Percentiles rank a stretch among this genome's conserved stretches.
Evolutionary conservation across 805 yeast genomes (phyloP).

Genomic region (Candida cerambycidarum): DNA sequence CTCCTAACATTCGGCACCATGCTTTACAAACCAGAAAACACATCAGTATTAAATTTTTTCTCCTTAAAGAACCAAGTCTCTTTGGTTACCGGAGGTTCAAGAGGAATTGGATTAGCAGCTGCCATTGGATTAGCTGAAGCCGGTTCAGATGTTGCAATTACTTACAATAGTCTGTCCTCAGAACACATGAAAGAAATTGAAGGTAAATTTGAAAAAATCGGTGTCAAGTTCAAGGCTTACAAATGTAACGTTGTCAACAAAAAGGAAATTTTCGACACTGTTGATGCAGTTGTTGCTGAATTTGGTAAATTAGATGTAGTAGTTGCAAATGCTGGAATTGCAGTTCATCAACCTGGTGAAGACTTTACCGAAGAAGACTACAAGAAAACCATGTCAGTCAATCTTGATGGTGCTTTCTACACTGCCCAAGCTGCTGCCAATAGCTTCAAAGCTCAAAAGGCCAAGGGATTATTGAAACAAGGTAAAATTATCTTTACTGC

Average conservation of each 20-base stretch:
- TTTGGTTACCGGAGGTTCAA: constrained; percentile 44
- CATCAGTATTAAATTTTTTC: constrained; percentile 35
- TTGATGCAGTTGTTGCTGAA: constrained; percentile 27
- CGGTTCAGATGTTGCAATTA: constrained; percentile 43
- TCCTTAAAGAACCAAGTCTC: constrained; percentile 39
- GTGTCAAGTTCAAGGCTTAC: constrained; percentile 29
- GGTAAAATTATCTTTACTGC: constrained; percentile 59
- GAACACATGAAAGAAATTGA: constrained; percentile 13
- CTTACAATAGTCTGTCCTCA: constrained; percentile 19
- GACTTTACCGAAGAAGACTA: constrained; percentile 41
- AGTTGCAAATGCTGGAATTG: constrained; percentile 49
- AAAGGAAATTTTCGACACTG: constrained; percentile 29
- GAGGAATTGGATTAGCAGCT: constrained; percentile 47
- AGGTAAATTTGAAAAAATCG: constrained; percentile 12
- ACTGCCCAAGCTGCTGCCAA: constrained; percentile 49
- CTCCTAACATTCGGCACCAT: too few species aligned
- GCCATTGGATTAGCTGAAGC: constrained; percentile 43
- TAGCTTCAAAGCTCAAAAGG: constrained; percentile 37
- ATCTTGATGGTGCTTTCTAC: constrained; percentile 45
- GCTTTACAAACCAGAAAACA: constrained; percentile 16
- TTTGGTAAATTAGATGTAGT: constrained; percentile 42
- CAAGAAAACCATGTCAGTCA: constrained; percentile 35
- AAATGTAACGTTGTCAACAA: constrained; percentile 44
- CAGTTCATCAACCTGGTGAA: constrained; percentile 28
- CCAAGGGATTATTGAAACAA: constrained; percentile 30